phyloP scores from a whole-genome alignment of 306 rosid genomes.

The Fagus sylvatica region DNA sequence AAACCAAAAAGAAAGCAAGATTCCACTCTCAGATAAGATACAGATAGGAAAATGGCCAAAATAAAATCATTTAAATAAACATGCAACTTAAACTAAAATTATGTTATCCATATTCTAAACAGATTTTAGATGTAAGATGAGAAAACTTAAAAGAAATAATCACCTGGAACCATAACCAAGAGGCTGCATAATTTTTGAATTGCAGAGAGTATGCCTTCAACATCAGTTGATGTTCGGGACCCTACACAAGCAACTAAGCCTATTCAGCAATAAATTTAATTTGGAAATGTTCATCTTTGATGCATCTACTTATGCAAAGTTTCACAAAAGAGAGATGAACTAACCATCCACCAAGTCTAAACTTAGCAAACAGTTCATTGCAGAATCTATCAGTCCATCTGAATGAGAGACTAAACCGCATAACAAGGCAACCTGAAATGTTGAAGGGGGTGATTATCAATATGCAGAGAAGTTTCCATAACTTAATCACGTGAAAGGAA shows the following conservation, averaged over 20 bases:
- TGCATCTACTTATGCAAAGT: constrained; percentile 17
- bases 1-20: neutral
- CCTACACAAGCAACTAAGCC: constrained; percentile 50
- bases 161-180: constrained; percentile 91
- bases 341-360: constrained; percentile 60
- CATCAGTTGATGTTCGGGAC: constrained; percentile 48
- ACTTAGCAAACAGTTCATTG: constrained; percentile 61
- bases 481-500: constrained; percentile 16
- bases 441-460: constrained; percentile 24
- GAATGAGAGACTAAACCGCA: constrained; percentile 81
- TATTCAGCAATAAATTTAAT: constrained; percentile 26
- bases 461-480: constrained; percentile 11
- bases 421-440: constrained; percentile 67
- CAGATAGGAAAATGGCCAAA: neutral
- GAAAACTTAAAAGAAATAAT: constrained; percentile 15
- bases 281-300: constrained; percentile 1
- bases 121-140: constrained; percentile 3
- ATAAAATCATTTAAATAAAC: neutral
- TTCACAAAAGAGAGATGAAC: constrained; percentile 32
- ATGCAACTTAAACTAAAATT: neutral
- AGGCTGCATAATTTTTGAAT: constrained; percentile 73
- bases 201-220: constrained; percentile 69
- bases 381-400: constrained; percentile 73
- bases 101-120: neutral
- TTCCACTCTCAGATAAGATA: neutral